Conservation (phyloP, 768 basidiomycete species). For the Tubosaeta sp. region DNA sequence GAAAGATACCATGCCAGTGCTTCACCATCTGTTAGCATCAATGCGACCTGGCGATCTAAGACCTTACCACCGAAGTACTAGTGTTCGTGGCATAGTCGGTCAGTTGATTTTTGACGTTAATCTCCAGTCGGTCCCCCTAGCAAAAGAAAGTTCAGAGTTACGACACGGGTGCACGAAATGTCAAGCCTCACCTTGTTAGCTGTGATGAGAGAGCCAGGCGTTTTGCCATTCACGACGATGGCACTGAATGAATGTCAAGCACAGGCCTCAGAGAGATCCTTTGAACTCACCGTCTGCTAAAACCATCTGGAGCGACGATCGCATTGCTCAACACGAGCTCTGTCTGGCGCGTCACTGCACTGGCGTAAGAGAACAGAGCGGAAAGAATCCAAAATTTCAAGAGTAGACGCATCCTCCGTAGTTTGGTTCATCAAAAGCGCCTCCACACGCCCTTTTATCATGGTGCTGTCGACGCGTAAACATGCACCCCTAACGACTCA, state of each 20-base stretch:
- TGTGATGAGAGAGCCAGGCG: slow-evolving; percentile 38
- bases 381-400: slow-evolving; percentile 7
- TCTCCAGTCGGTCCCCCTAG: slow-evolving; percentile 37
- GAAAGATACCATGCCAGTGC: slow-evolving; percentile 50
- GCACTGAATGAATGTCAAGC: slow-evolving; percentile 20
- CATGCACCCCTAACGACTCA: not conserved
- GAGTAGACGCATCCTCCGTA: slow-evolving; percentile 9
- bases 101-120: slow-evolving; percentile 40
- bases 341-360: slow-evolving; percentile 11
- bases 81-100: slow-evolving; percentile 35
- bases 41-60: not conserved
- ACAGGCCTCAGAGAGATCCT: not conserved
- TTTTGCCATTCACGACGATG: slow-evolving; percentile 39
- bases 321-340: slow-evolving; percentile 37
- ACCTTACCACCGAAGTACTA: slow-evolving; percentile 39
- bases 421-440: not conserved
- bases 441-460: not conserved
- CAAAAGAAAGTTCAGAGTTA: not conserved
- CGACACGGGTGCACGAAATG: not conserved
- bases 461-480: not conserved
- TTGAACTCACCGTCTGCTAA: slow-evolving; percentile 26
- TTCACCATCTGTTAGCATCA: slow-evolving; percentile 3
- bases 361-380: slow-evolving; percentile 4
- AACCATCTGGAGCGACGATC: slow-evolving; percentile 43
- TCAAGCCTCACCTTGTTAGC: slow-evolving; percentile 33